Conservation (phyloP, 2,329 filamentous ascomycete genomes). For the Hortaea werneckii region DNA sequence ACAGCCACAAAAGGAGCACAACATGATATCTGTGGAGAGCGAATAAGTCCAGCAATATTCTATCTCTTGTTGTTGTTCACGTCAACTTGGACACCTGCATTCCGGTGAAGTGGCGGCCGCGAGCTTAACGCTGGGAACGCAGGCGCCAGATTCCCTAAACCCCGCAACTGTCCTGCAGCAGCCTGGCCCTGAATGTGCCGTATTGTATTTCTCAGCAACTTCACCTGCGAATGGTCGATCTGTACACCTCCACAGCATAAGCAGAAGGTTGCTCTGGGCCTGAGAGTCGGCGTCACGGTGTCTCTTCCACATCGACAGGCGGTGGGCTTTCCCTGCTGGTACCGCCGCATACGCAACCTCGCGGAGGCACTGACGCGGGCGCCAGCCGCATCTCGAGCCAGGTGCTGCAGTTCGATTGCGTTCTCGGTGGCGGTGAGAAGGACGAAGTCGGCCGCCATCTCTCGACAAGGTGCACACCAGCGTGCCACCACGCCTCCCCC, state of each 20-base stretch:
- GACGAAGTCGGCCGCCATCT: neutral
- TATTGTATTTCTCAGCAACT: neutral
- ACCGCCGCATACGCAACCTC: neutral
- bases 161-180: neutral
- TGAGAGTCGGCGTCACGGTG: neutral
- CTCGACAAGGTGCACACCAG: too few relatives aligned
- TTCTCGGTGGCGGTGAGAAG: neutral
- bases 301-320: conserved; percentile 1
- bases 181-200: neutral
- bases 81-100: neutral
- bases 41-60: too few relatives aligned
- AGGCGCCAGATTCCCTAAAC: too few relatives aligned
- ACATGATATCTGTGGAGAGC: too few relatives aligned
- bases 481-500: too few relatives aligned
- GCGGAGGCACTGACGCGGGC: neutral
- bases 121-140: neutral
- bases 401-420: neutral
- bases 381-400: neutral
- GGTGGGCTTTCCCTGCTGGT: neutral
- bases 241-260: conserved; percentile 2
- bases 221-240: neutral
- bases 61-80: neutral
- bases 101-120: neutral
- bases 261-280: neutral
- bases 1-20: too few relatives aligned